Conservation (phyloP, 768 basidiomycete species). For the Kwoniella europaea region DNA sequence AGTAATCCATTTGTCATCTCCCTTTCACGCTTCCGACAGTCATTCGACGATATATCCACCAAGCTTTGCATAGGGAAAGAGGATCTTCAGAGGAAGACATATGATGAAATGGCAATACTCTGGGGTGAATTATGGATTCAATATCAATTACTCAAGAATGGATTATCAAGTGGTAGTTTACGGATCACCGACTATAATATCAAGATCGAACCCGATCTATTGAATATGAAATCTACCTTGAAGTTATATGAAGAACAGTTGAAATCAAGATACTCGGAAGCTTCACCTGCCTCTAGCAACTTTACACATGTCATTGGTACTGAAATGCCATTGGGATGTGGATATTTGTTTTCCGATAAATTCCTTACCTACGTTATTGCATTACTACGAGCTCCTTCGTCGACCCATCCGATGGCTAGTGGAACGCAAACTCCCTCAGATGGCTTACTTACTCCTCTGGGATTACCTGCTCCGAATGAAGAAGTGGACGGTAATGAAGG, state of each 20-base stretch:
- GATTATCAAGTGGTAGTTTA: constrained; percentile 70
- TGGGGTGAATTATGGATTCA: constrained; percentile 71
- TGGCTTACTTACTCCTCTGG: constrained; percentile 23
- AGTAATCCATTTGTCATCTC: constrained; percentile 31
- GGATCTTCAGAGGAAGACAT: constrained; percentile 63
- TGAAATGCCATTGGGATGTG: constrained; percentile 45
- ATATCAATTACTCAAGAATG: constrained; percentile 70
- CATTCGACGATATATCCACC: constrained; percentile 8
- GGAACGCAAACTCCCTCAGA: constrained; percentile 16
- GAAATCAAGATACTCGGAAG: constrained; percentile 62
- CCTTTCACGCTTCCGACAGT: constrained; percentile 4
- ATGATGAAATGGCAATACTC: constrained; percentile 73
- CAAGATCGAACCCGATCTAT: constrained; percentile 61
- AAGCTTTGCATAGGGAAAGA: constrained; percentile 38
- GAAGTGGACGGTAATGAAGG: constrained; percentile 57
- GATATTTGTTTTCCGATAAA: constrained; percentile 72
- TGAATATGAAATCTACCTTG: constrained; percentile 68
- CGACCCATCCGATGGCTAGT: constrained; percentile 46
- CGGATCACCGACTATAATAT: constrained; percentile 10
- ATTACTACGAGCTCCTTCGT: constrained; percentile 60
- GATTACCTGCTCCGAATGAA: constrained; percentile 27
- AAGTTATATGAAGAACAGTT: constrained; percentile 65
- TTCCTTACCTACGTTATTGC: constrained; percentile 69
- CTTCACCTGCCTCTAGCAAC: constrained; percentile 56
- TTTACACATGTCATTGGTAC: constrained; percentile 45